Evolutionary conservation across 2,329 filamentous ascomycete species (phyloP), one percentile per base, ranked within the genome.

Genomic region (Paracoccidioides brasiliensis): DNA sequence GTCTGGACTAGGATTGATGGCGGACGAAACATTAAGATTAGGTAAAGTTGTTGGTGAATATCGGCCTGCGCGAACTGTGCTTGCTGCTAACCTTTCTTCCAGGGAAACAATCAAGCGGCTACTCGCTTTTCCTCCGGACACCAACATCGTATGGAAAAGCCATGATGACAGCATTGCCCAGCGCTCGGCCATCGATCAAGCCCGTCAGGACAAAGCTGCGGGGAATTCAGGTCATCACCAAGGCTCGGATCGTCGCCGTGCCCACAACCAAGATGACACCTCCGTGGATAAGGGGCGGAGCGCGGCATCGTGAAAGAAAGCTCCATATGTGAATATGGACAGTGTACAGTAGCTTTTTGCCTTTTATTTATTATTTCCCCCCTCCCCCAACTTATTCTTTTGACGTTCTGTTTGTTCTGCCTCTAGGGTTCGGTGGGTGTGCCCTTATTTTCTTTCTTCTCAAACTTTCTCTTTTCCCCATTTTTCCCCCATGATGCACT

Each of bases 1-100:
- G 90, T 98, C 68, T 98, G 93, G 93, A 95, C 90, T 55, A 87
- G 90, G 70, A 93, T 88, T 64, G 88, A 95, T 66, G 91, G 90
- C 46, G 89, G 90, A 60, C 84, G 89, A 65, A 94, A 96, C 71
- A 86, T 97, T 64, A 96, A 95, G 77, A 95, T 98, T 66, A 85
- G 91, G 86, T 95, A 80, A 22, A 64, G 83, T 72, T 43, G 9
- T 28, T 15, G 41, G 30, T 40, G 15, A n/a, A 9, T 46, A 48
- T 44, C 5, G 55, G 15, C 38, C 41, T 12, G 22, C 22, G 46
- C 37, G 38, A 28, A 33, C 15, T 50, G 52, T 32, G 42, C 14
- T 53, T 55, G 5, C 45, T 55, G 14, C 53, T 51, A 30, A 48
- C 9, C 5, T 22, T 44, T 12, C 12, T 48, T 46, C 14, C 54